A percentile compares a stretch with the other conserved stretches of the same genome.
phyloP scores from a whole-genome alignment of 768 basidiomycete species.

The Rickenella mellea region DNA sequence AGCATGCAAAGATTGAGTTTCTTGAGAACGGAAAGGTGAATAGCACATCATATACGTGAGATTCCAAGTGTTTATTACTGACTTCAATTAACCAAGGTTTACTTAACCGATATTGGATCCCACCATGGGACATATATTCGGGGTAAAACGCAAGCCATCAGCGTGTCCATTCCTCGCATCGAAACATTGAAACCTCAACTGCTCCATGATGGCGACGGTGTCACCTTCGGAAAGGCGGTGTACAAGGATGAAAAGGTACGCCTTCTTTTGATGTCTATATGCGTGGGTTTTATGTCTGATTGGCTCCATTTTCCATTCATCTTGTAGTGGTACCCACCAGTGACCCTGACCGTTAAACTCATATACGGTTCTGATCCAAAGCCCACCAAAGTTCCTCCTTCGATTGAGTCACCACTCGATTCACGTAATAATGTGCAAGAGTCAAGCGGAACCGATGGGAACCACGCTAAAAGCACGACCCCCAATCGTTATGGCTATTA shows the following conservation, averaged over 20 bases:
- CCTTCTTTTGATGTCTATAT: no score
- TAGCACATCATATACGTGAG: not conserved
- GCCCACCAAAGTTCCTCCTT: no score
- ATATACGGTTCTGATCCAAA: no score
- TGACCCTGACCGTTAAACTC: no score
- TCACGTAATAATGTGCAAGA: no score
- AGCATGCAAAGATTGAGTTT: not conserved
- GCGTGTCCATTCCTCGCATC: not conserved
- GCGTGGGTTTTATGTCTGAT: not conserved
- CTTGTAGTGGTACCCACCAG: no score
- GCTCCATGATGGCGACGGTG: not conserved
- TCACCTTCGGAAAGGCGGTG: not conserved
- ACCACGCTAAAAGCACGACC: no score
- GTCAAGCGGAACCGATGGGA: no score
- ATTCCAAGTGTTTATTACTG: no score
- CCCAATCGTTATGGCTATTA: conserved; percentile 1
- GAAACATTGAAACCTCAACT: no score
- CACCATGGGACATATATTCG: not conserved
- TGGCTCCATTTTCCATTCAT: no score
- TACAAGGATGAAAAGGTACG: not conserved
- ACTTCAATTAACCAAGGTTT: not conserved
- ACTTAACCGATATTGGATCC: not conserved
- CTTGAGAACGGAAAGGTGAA: not conserved
- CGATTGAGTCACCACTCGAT: no score
- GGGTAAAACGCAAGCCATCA: not conserved